Base-by-base conservation (phyloP, 345 rosid genomes). In the Arabis hirsuta region DNA sequence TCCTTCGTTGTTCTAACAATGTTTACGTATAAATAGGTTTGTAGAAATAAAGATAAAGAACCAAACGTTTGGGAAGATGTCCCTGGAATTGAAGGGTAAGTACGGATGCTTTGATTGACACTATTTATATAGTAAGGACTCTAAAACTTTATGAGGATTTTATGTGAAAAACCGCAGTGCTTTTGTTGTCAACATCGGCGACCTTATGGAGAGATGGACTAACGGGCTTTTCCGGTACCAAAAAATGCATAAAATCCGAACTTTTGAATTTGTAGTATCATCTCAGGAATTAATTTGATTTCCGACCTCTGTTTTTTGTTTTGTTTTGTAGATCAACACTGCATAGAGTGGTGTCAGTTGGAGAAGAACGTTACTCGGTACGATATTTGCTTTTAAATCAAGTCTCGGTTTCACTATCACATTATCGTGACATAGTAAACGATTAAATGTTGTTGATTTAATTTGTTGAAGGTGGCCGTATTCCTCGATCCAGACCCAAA, bases 131-230 rank as follows among this genome's bases (percentile, higher is more conserved):
- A 54, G 32, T 27, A 59, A 39, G 34, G 7, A 43, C 26, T 10
- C 26, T 10, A 24, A 42, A 14, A 34, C 50, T 32, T 32, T 14
- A 45, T 3, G 38, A 19, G 22, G 34, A 26, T 19, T 27, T 51
- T 32, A 34, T 46, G 55, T 32, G 73, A 32, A 60, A 44, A 64
- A 72, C 53, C 73, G 56, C 83, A 90, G 96, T 79, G 82, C 94
- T 38, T 85, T 89, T 80, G 68, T 90, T 4, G 94, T 90, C 13
- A 86, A 89, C 82, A 80, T 89, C 12, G 92, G 94, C 32, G 94
- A 90, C 78, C 80, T 89, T 82, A 84, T 84, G 96, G 97, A 93
- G 82, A 82, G 97, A 71, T 93, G 97, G 98, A 93, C 88, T 54
- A 90, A 87, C 58, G 82, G 91, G 61, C 68, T 85, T 69, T 93